Conservation (phyloP, 2,329 filamentous ascomycete species). For the Xylaria sp. region DNA sequence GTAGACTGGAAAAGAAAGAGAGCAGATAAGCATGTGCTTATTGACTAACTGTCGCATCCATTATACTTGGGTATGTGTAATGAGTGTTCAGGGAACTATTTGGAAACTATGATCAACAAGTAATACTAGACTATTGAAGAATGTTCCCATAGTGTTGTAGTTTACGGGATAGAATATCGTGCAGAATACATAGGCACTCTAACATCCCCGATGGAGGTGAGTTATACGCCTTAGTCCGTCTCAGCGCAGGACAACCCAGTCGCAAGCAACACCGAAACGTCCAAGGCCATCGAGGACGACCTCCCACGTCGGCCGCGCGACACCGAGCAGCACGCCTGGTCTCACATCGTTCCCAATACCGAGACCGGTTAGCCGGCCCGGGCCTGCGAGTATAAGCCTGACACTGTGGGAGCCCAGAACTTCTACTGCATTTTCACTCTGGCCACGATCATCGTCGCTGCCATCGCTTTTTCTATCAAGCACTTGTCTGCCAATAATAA, state of each 20-base stretch:
- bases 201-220: neutral
- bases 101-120: neutral
- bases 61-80: neutral
- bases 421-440: constrained; percentile 6
- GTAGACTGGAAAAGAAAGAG: too few relatives aligned
- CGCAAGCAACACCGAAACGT: constrained; percentile 52
- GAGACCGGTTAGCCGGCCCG: constrained; percentile 45
- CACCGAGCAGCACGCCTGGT: constrained; percentile 46
- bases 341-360: constrained; percentile 44
- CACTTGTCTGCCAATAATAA: constrained; percentile 43
- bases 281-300: constrained; percentile 47
- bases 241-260: constrained; percentile 49
- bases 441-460: neutral
- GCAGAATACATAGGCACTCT: neutral
- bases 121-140: neutral
- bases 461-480: constrained; percentile 1
- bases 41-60: neutral
- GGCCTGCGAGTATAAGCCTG: constrained; percentile 46
- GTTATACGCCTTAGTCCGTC: constrained; percentile 41
- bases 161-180: neutral
- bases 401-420: constrained; percentile 14
- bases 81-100: neutral
- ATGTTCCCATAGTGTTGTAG: neutral
- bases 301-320: constrained; percentile 53
- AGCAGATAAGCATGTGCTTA: neutral